Evolutionary conservation across 305 asterid species (phyloP).

Genomic region (Fraxinus albicans): DNA sequence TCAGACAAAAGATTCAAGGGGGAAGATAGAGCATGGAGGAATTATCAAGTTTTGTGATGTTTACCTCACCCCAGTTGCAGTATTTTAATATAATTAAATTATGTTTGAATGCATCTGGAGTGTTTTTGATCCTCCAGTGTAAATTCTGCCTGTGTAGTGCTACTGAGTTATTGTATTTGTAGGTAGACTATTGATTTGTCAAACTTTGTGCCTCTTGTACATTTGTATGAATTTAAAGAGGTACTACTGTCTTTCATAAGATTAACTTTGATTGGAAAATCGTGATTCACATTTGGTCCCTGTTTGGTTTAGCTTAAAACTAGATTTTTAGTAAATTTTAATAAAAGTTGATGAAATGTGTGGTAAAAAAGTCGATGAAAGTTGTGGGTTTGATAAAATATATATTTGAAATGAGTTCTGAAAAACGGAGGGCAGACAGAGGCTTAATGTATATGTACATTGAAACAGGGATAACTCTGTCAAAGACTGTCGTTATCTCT

Average conservation of each 20-base stretch:
- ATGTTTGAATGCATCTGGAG: constrained; percentile 11
- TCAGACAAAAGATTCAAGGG: constrained; percentile 3
- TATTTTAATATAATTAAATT: constrained; percentile 19
- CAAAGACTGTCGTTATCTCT: neutral
- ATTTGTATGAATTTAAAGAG: neutral
- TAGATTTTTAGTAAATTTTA: neutral
- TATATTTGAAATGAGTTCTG: neutral
- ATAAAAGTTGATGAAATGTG: neutral
- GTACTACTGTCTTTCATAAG: neutral
- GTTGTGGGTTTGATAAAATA: neutral
- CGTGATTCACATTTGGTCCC: neutral
- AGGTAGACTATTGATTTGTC: neutral
- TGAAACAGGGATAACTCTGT: neutral
- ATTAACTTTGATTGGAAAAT: neutral
- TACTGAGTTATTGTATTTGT: constrained; percentile 4
- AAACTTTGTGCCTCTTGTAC: neutral
- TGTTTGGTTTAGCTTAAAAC: neutral
- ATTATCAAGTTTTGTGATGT: constrained; percentile 35
- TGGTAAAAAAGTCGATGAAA: neutral
- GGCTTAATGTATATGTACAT: neutral
- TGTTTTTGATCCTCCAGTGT: constrained; percentile 30
- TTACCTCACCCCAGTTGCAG: constrained; percentile 20
- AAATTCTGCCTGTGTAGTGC: constrained; percentile 22
- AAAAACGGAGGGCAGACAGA: neutral
- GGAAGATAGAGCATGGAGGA: constrained; percentile 18